A percentile compares a stretch with the other conserved stretches of the same genome.
phyloP scores from a whole-genome alignment of 2,329 filamentous ascomycete species.

The Lecanoromycetidae sp. region DNA sequence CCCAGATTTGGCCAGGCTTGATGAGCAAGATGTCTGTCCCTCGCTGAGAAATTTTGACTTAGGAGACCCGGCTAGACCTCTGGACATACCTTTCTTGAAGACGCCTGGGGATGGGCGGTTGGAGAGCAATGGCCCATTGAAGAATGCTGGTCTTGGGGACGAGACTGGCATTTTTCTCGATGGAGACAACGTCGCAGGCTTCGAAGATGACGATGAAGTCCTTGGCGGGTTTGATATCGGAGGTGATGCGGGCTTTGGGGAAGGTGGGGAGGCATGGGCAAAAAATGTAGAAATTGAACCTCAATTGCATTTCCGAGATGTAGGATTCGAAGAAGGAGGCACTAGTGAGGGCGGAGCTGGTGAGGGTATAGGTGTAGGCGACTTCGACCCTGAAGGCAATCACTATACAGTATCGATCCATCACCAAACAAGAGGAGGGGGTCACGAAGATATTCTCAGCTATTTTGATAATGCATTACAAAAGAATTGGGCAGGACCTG shows the following conservation, averaged over 20 bases:
- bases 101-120: conserved; percentile 75
- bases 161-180: conserved; percentile 75
- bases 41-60: conserved; percentile 90
- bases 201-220: conserved; percentile 66
- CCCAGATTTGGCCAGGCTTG: conserved; percentile 62
- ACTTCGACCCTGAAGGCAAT: conserved; percentile 53
- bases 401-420: conserved; percentile 72
- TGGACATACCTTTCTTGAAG: conserved; percentile 86
- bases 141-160: conserved; percentile 46
- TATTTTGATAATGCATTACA: conserved; percentile 95
- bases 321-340: conserved; percentile 43
- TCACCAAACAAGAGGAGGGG: conserved; percentile 52
- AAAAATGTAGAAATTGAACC: conserved; percentile 76
- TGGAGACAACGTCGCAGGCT: conserved; percentile 71
- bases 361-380: conserved; percentile 41
- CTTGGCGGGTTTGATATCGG: conserved; percentile 44
- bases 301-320: conserved; percentile 68
- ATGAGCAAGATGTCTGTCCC: conserved; percentile 84
- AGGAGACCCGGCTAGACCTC: conserved; percentile 68
- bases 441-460: conserved; percentile 89
- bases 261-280: conserved; percentile 93
- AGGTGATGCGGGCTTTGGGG: conserved; percentile 72
- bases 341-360: conserved; percentile 36
- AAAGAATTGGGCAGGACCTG: conserved; percentile 97
- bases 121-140: conserved; percentile 52